Conservation (phyloP, 768 basidiomycete species). For the Lactifluus subvellereus region DNA sequence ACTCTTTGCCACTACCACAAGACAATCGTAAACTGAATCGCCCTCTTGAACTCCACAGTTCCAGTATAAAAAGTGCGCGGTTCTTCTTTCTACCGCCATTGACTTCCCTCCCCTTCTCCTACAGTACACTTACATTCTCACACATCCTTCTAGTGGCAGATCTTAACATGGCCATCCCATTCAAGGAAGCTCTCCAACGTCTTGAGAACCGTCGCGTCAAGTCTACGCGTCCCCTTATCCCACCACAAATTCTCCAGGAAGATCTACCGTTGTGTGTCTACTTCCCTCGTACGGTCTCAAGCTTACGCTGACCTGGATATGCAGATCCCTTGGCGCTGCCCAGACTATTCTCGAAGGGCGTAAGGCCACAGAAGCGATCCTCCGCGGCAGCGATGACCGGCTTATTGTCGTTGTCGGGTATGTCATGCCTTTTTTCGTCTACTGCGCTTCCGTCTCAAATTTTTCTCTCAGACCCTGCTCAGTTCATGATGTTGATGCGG, state of each 20-base stretch:
- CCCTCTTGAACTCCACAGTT: neutral
- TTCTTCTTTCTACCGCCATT: constrained; percentile 6
- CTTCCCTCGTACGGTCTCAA: constrained; percentile 21
- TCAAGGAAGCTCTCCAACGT: constrained; percentile 71
- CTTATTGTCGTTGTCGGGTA: constrained; percentile 89
- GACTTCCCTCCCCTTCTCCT: neutral
- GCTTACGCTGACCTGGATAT: neutral
- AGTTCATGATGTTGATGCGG: constrained; percentile 83
- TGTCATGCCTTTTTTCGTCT: constrained; percentile 25
- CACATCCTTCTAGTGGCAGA: constrained; percentile 38
- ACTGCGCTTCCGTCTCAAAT: constrained; percentile 2
- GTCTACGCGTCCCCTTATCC: constrained; percentile 82
- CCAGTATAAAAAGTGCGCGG: constrained; percentile 17
- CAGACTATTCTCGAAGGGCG: constrained; percentile 89
- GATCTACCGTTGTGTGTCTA: constrained; percentile 75
- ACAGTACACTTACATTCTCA: constrained; percentile 8
- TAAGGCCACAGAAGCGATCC: constrained; percentile 65
- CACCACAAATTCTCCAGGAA: constrained; percentile 91
- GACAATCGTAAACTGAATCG: neutral
- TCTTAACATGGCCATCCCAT: constrained; percentile 60
- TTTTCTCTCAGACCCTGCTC: constrained; percentile 71
- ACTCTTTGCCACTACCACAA: neutral
- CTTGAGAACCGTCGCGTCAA: constrained; percentile 87
- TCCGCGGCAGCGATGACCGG: constrained; percentile 86
- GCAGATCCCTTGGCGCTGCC: constrained; percentile 70